Percentiles rank a stretch among this genome's conserved stretches.
These are phyloP conservation scores for Catenaria anguillulae DNA, from an alignment of 371 early-diverging fungal genomes.

Conservation along the genomic window DNA sequence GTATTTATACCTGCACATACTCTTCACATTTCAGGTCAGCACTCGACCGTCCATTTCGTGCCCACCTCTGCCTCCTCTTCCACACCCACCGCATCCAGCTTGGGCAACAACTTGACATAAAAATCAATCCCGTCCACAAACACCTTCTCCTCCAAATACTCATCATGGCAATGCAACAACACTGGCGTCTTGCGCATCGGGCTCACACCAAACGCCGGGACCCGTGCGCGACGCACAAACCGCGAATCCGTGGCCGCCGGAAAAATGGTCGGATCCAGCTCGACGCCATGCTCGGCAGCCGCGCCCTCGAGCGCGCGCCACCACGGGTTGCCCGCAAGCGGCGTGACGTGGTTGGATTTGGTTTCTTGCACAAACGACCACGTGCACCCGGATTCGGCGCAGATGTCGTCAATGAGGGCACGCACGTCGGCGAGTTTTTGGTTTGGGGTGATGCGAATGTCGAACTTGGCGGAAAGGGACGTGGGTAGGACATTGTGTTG, in stretches of 20 bases:
- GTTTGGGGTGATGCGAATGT: slow-evolving; percentile 51
- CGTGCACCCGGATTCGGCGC: too few relatives aligned
- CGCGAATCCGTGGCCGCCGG: slow-evolving; percentile 63
- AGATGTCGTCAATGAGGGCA: slow-evolving; percentile 26
- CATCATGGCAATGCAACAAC: slow-evolving; percentile 65
- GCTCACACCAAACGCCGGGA: slow-evolving; percentile 57
- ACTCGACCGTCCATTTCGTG: neutral
- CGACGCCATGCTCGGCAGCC: slow-evolving; percentile 21
- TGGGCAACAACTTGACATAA: slow-evolving; percentile 36
- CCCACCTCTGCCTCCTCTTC: neutral
- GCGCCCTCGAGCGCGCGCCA: slow-evolving; percentile 37
- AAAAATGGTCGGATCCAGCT: slow-evolving; percentile 51
- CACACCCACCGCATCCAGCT: slow-evolving; percentile 16
- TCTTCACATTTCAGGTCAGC: neutral
- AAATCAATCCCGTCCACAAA: slow-evolving; percentile 51
- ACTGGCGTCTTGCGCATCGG: slow-evolving; percentile 53
- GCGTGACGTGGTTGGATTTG: slow-evolving; percentile 26
- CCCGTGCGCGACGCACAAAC: slow-evolving; percentile 46
- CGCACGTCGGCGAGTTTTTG: slow-evolving; percentile 40
- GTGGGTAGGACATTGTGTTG: slow-evolving; percentile 57
- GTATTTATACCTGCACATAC: too few relatives aligned
- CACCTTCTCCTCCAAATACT: slow-evolving; percentile 49
- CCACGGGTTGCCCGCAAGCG: slow-evolving; percentile 34
- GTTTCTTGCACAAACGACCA: slow-evolving; percentile 41
- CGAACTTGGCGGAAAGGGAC: slow-evolving; percentile 40